A percentile compares a stretch with the other conserved stretches of the same genome.
These are phyloP conservation scores for Neltuma alba DNA, from an alignment of 306 rosid species.

Conservation along the genomic window DNA sequence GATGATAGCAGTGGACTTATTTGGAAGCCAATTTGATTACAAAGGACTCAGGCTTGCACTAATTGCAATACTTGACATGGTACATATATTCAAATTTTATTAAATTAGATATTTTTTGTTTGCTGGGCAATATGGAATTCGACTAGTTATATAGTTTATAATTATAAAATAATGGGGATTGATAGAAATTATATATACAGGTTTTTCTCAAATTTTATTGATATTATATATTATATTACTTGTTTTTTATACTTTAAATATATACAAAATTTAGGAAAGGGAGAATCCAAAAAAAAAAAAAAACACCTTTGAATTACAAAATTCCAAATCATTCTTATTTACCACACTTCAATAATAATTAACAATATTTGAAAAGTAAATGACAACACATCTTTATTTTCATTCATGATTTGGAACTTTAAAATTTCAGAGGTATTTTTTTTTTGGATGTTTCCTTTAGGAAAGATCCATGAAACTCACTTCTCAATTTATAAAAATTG, in stretches of 20 bases:
- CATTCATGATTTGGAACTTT: too few relatives aligned
- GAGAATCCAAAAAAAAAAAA: too few relatives aligned
- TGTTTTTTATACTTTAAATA: background rate
- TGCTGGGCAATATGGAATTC: background rate
- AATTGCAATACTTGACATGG: conserved; percentile 86
- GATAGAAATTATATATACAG: background rate
- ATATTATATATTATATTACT: background rate
- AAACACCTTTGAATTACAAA: too few relatives aligned
- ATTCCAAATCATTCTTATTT: too few relatives aligned
- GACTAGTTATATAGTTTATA: background rate
- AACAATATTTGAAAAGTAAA: too few relatives aligned
- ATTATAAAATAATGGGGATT: background rate
- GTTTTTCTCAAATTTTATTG: background rate
- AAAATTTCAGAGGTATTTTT: too few relatives aligned
- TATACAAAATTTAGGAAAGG: too few relatives aligned
- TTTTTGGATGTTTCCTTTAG: too few relatives aligned
- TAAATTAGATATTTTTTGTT: background rate
- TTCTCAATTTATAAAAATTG: background rate
- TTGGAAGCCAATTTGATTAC: conserved; percentile 55
- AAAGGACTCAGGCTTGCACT: conserved; percentile 66
- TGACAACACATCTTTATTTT: too few relatives aligned
- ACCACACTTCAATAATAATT: too few relatives aligned
- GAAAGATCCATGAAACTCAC: background rate
- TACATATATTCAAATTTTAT: conserved; percentile 24
- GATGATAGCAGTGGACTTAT: conserved; percentile 59